These are phyloP conservation scores for Pinus tabuliformis DNA, from an alignment of 75 land plant species.

Conservation along the genomic window DNA sequence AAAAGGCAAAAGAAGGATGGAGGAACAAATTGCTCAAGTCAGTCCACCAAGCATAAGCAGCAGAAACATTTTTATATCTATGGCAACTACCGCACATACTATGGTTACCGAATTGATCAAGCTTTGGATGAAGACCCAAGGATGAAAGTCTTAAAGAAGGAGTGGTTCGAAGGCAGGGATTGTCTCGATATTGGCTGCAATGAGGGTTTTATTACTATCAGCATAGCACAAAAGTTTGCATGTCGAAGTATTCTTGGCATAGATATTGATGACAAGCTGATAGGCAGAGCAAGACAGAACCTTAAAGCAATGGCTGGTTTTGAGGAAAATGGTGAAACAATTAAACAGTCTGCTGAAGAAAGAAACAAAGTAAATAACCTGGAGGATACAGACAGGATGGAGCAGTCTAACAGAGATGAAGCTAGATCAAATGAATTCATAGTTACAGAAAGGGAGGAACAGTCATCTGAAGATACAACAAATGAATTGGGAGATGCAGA, in stretches of 20 bases:
- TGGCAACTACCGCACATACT: slow-evolving; percentile 86
- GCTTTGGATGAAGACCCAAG: slow-evolving; percentile 70
- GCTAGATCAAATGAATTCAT: neutral
- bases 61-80: slow-evolving; percentile 39
- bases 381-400: neutral
- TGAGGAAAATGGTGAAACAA: neutral
- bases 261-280: slow-evolving; percentile 73
- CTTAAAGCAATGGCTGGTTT: slow-evolving; percentile 18
- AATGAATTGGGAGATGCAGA: neutral
- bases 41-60: slow-evolving; percentile 10
- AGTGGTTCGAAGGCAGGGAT: slow-evolving; percentile 85
- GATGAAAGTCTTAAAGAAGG: slow-evolving; percentile 51
- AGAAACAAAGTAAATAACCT: neutral
- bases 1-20: slow-evolving; percentile 4
- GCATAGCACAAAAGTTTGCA: slow-evolving; percentile 67
- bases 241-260: slow-evolving; percentile 77
- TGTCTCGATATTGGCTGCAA: slow-evolving; percentile 97
- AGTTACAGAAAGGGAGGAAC: slow-evolving; percentile 1
- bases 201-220: slow-evolving; percentile 73
- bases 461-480: neutral
- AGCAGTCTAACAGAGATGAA: slow-evolving; percentile 9
- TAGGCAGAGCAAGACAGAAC: slow-evolving; percentile 16
- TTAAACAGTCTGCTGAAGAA: slow-evolving; percentile 8
- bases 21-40: neutral
- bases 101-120: slow-evolving; percentile 77